A percentile compares a stretch with the other conserved stretches of the same genome.
Conservation (phyloP, 352 stramenopile genomes). For the Phytophthora pseudosyringae region DNA sequence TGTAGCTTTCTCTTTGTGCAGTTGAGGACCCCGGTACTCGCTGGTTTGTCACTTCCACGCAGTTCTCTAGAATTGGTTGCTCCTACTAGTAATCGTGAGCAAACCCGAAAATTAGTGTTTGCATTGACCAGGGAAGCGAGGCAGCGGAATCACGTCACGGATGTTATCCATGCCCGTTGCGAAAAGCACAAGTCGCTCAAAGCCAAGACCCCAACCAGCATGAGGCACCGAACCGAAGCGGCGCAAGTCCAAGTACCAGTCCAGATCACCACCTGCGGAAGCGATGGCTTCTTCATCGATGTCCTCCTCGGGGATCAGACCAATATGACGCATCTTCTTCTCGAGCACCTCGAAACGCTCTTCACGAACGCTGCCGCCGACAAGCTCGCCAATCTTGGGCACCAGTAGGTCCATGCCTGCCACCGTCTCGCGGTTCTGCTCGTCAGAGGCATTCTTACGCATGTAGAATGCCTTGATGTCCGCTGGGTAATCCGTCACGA, state of each 20-base stretch:
- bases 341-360: conserved; percentile 93
- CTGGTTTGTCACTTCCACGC: conserved; percentile 6
- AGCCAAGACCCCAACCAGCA: conserved; percentile 97
- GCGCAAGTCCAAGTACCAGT: conserved; percentile 98
- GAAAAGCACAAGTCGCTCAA: conserved; percentile 98
- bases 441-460: conserved; percentile 92
- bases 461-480: conserved; percentile 99
- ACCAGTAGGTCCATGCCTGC: conserved; percentile 98
- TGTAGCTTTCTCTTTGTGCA: conserved; percentile 19
- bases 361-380: conserved; percentile 97
- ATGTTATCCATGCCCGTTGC: conserved; percentile 99
- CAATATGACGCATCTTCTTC: conserved; percentile 61
- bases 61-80: conserved; percentile 17
- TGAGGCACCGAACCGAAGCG: conserved; percentile 98
- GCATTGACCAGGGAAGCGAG: conserved; percentile 95
- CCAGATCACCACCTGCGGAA: conserved; percentile 60
- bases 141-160: conserved; percentile 97
- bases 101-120: conserved; percentile 40
- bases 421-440: conserved; percentile 91
- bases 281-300: conserved; percentile 63
- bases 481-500: conserved; percentile 99
- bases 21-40: neutral
- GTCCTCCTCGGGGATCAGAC: conserved; percentile 58
- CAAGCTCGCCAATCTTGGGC: conserved; percentile 96
- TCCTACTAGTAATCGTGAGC: neutral